Conservation (phyloP, 2,329 filamentous ascomycete genomes). For the Epichloe typhina region DNA sequence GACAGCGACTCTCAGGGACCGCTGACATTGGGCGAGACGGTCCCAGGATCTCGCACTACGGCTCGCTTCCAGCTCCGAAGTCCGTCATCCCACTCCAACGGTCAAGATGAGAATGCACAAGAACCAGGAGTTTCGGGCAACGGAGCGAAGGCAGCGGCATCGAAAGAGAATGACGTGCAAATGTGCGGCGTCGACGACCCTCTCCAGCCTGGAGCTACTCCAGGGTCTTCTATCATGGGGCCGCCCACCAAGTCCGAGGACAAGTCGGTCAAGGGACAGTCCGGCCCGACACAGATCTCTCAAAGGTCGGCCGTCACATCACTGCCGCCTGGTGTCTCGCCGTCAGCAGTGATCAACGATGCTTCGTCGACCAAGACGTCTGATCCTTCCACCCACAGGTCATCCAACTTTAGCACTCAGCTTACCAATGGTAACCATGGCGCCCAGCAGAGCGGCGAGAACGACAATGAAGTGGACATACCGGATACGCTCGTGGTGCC, state of each 20-base stretch:
- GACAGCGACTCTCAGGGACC: constrained; percentile 43
- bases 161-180: constrained; percentile 35
- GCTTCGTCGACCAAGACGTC: constrained; percentile 91
- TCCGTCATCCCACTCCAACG: constrained; percentile 50
- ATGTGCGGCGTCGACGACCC: constrained; percentile 46
- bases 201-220: constrained; percentile 29
- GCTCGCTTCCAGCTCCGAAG: constrained; percentile 44
- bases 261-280: constrained; percentile 23
- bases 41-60: constrained; percentile 40
- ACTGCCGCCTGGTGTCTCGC: constrained; percentile 43
- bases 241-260: constrained; percentile 30
- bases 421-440: constrained; percentile 52
- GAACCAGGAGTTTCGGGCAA: constrained; percentile 33
- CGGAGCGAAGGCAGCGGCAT: constrained; percentile 21
- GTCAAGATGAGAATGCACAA: constrained; percentile 25
- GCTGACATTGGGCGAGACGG: constrained; percentile 48
- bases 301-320: constrained; percentile 49
- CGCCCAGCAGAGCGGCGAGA: constrained; percentile 25
- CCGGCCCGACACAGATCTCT: constrained; percentile 45
- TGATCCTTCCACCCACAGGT: constrained; percentile 51
- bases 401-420: constrained; percentile 56
- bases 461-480: constrained; percentile 26
- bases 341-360: constrained; percentile 57
- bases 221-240: constrained; percentile 33
- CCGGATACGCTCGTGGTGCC: constrained; percentile 39